Evolutionary conservation across 2,329 filamentous ascomycete species (phyloP).

Genomic region (Talaromyces verruculosus): DNA sequence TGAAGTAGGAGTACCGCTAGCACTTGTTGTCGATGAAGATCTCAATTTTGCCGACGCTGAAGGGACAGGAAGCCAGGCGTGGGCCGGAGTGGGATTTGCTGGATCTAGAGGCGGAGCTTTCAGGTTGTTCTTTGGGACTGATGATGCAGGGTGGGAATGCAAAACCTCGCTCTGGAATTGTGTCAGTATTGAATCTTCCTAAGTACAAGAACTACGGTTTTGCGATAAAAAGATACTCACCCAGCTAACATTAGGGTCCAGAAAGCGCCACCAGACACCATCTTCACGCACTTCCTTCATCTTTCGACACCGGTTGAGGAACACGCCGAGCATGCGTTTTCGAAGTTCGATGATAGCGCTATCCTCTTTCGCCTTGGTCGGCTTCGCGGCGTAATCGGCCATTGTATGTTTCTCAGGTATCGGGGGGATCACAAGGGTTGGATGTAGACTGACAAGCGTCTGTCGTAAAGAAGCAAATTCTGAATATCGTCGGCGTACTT

Average conservation of each 20-base stretch:
- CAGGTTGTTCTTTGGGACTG: constrained; percentile 88
- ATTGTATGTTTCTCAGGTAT: constrained; percentile 99
- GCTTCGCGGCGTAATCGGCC: constrained; percentile 97
- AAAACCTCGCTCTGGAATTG: constrained; percentile 79
- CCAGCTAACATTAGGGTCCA: constrained; percentile 98
- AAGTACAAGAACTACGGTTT: neutral
- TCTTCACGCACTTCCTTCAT: constrained; percentile 93
- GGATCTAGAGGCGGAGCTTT: constrained; percentile 94
- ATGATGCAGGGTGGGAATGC: constrained; percentile 83
- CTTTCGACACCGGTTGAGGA: constrained; percentile 85
- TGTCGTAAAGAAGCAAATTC: constrained; percentile 91
- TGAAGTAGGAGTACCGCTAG: constrained; percentile 56
- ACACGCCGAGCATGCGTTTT: constrained; percentile 95
- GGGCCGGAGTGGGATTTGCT: constrained; percentile 84
- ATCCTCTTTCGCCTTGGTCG: constrained; percentile 97
- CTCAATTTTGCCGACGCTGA: constrained; percentile 83
- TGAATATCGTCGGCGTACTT: constrained; percentile 92
- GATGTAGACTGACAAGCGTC: constrained; percentile 86
- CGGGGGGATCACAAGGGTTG: constrained; percentile 90
- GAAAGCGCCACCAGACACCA: constrained; percentile 95
- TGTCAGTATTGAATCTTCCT: neutral
- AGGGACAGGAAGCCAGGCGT: constrained; percentile 84
- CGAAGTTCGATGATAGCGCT: constrained; percentile 93
- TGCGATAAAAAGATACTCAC: constrained; percentile 53
- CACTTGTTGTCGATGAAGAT: constrained; percentile 44